Base-by-base conservation (phyloP, 352 stramenopile species). In the Pythium dissimile region DNA sequence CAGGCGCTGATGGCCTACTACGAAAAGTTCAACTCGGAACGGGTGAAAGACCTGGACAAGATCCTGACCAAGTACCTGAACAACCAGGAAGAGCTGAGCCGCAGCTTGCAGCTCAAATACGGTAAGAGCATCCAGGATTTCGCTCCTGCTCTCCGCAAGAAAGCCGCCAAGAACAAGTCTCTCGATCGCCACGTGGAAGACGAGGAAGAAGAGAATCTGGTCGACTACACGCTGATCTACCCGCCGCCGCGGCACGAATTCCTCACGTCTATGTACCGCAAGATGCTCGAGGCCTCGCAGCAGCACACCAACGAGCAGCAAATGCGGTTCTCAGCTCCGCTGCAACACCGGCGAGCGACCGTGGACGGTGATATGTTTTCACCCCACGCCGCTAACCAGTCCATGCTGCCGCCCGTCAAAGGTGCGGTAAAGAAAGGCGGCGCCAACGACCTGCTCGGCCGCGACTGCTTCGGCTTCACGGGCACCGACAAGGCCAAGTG, bases 231-330 rank as follows among this genome's bases (percentile, higher is more conserved):
- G 15, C 63, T 82, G 12, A 69, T 94, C 26, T 94, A 86, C 49
- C 84, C 84, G 21, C 72, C 79, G 11, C 69, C 76, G 20, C 45
- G 57, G 1, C 59, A 69, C 12, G 67, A 72, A 10, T 54, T 66
- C 15, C 44, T 71, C n/a, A 66, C 56, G 18, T 77, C 60, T 43
- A 92, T 84, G 65, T 94, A 91, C 47, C 71, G 67, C 23, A 83
- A 86, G 53, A 89, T 94, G 63, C 64, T 94, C 12, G 80, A 89
- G 16, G 83, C 81, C n/a, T 89, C 80, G 2, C 79, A 91, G 58
- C 70, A 86, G 28, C 69, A 90, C 56, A 87, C 88, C 31, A 78
- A 89, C 54, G 84, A 92, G 54, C 73, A 90, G 62, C 80, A 92
- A 47, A 75, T 94, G 65, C 73, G 84, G 16, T 89, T 94, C 51